Percentiles rank a stretch among this genome's conserved stretches.
phyloP scores from a whole-genome alignment of 2,329 filamentous ascomycete genomes.

The Cercospora janseana region DNA sequence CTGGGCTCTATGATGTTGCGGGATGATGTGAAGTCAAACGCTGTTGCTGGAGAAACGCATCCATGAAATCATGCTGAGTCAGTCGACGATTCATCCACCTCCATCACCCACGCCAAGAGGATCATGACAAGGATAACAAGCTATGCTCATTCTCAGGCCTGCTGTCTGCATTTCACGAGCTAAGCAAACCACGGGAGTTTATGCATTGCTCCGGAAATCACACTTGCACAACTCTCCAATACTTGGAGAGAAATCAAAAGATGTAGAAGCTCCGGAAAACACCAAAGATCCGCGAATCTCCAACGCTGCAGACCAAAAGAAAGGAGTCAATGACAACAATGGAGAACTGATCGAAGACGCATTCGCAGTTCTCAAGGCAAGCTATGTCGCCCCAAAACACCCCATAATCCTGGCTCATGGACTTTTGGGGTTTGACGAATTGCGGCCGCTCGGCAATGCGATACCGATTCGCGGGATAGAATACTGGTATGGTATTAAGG shows the following conservation, averaged over 20 bases:
- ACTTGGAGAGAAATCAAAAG: conserved; percentile 2
- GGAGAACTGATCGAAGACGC: conserved; percentile 50
- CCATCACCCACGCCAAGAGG: not conserved
- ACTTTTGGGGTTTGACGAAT: conserved; percentile 64
- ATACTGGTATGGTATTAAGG: conserved; percentile 64
- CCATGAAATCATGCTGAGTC: conserved; percentile 5
- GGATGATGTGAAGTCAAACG: not conserved
- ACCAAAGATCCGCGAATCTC: conserved; percentile 29
- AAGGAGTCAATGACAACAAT: conserved; percentile 12
- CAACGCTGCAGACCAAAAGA: conserved; percentile 16
- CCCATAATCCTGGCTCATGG: conserved; percentile 64
- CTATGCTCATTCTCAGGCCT: conserved; percentile 8
- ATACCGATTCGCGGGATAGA: conserved; percentile 54
- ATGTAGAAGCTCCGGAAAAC: conserved; percentile 8
- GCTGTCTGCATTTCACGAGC: not conserved
- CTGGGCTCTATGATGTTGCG: not conserved
- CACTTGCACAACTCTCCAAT: not conserved
- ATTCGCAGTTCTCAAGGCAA: conserved; percentile 57
- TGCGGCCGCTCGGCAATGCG: conserved; percentile 51
- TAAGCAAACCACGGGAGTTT: too few species aligned
- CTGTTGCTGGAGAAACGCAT: not conserved
- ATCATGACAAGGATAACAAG: conserved; percentile 4
- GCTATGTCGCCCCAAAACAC: conserved; percentile 56
- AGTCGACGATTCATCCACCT: not conserved
- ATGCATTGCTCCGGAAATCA: too few species aligned